Base-by-base conservation (phyloP, 345 rosid species). In the Theobroma cacao region DNA sequence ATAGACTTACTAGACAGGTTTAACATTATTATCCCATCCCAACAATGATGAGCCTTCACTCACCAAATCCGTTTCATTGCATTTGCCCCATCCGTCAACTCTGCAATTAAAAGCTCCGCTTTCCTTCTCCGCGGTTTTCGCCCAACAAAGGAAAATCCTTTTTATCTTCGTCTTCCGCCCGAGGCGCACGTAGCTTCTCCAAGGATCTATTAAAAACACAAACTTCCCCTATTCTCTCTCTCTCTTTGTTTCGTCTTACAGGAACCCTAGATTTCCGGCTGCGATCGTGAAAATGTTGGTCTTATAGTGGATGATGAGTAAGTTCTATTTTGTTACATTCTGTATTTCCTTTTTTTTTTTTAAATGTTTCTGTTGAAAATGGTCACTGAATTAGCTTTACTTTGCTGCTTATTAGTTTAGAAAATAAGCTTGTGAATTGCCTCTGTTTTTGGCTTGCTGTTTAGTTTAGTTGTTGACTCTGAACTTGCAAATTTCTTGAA, bases 301-400 rank as follows among this genome's bases (percentile, higher is more conserved):
- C 75, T 72, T 52, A 11, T 72, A 52, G 75, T 52, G 14, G 61
- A 52, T 72, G 43, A n/a, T 72, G 61, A 22, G 75, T 52, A 72
- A 33, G 47, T 72, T 3, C 18, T 48, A 4, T 48, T 31, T 30
- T n/a, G 7, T 47, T 69, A 15, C 24, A 36, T 31, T 15, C 38
- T 31, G 38, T 3, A 7, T 13, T 31, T 60, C 6, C 14, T 10
- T 24, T 7, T 22, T 1, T n/a, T 7, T 55, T 55, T n/a, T 58
- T 58, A 2, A 15, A 18, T 38, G 26, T 60, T 60, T 41, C 7
- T 17, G 24, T 28, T 70, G n/a, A n/a, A n/a, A n/a, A n/a, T n/a
- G n/a, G n/a, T n/a, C 20, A 18, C 45, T 52, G 45, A 52, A 52
- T n/a, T 20, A 20, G 61, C 31, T 52, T 52, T 50, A 5, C 75